A percentile compares a stretch with the other conserved stretches of the same genome.
Conservation (phyloP, 2,329 filamentous ascomycete species). For the Aspergillus fijiensis region DNA sequence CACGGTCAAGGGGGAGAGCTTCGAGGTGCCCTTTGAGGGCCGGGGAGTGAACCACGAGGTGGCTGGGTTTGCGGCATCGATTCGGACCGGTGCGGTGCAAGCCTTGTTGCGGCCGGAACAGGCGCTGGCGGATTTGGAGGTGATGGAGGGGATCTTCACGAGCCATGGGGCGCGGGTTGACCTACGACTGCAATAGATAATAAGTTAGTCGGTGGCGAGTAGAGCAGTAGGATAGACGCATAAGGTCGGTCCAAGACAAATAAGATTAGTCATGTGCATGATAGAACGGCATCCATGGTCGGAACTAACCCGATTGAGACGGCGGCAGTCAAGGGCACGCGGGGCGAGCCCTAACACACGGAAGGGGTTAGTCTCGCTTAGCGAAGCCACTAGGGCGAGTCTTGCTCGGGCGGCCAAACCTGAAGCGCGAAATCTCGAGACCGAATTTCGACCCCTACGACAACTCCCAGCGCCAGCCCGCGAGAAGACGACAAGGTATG, state of each 20-base stretch:
- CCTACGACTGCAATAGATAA: conserved; percentile 26
- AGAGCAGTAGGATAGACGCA: conserved; percentile 4
- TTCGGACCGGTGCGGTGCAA: conserved; percentile 45
- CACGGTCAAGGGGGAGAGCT: conserved; percentile 36
- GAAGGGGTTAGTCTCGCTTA: conserved; percentile 30
- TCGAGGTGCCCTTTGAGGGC: conserved; percentile 49
- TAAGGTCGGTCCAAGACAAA: not conserved
- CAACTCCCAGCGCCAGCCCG: conserved; percentile 44
- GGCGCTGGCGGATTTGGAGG: conserved; percentile 53
- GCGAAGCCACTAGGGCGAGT: conserved; percentile 34
- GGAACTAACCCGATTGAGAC: not conserved
- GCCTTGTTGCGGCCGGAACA: conserved; percentile 50
- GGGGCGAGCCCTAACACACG: conserved; percentile 25
- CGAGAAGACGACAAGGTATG: conserved; percentile 50
- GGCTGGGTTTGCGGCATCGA: conserved; percentile 52
- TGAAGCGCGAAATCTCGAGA: conserved; percentile 42
- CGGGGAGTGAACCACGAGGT: conserved; percentile 55
- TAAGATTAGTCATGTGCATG: not conserved
- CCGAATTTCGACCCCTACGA: conserved; percentile 41
- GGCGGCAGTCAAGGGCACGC: conserved; percentile 3
- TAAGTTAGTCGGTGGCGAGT: not conserved
- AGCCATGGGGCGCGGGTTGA: conserved; percentile 30
- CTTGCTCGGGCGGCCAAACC: conserved; percentile 31
- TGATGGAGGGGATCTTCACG: conserved; percentile 41
- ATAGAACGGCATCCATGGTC: not conserved